A percentile compares a stretch with the other conserved stretches of the same genome.
Conservation (phyloP, 2,329 filamentous ascomycete genomes). For the Pestalotiopsis sp. region DNA sequence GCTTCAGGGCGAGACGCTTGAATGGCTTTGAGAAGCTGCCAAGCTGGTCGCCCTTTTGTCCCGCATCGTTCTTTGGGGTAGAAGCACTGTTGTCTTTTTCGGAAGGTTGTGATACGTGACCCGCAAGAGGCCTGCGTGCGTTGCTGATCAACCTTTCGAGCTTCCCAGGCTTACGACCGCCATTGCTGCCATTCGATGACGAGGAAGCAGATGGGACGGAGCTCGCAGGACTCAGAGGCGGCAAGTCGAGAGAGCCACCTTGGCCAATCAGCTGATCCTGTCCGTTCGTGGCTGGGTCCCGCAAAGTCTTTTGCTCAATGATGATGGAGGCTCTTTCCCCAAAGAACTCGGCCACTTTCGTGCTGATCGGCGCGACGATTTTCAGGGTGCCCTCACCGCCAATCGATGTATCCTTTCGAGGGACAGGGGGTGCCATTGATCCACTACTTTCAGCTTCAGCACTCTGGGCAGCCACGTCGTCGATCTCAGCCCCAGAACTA, state of each 20-base stretch:
- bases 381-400: background rate
- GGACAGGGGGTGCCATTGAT: conserved; percentile 33
- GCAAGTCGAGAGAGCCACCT: conserved; percentile 13
- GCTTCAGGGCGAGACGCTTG: conserved; percentile 38
- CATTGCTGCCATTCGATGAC: conserved; percentile 35
- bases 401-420: conserved; percentile 33
- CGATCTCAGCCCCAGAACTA: background rate
- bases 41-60: conserved; percentile 37
- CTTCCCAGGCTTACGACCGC: conserved; percentile 36
- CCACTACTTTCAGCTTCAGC: background rate
- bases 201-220: conserved; percentile 30
- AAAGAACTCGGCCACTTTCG: background rate
- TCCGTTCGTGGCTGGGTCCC: conserved; percentile 18
- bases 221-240: conserved; percentile 29
- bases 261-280: background rate
- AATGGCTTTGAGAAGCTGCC: conserved; percentile 34
- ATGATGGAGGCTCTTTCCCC: conserved; percentile 7
- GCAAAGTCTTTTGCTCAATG: conserved; percentile 14
- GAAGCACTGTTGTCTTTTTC: conserved; percentile 20
- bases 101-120: conserved; percentile 33
- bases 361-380: background rate
- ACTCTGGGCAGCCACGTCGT: conserved; percentile 9
- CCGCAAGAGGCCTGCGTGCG: conserved; percentile 31
- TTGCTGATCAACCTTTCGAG: conserved; percentile 42
- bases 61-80: conserved; percentile 23